A percentile compares a stretch with the other conserved stretches of the same genome.
Conservation (phyloP, 768 basidiomycete genomes). For the Mycena olivaceomarginata region DNA sequence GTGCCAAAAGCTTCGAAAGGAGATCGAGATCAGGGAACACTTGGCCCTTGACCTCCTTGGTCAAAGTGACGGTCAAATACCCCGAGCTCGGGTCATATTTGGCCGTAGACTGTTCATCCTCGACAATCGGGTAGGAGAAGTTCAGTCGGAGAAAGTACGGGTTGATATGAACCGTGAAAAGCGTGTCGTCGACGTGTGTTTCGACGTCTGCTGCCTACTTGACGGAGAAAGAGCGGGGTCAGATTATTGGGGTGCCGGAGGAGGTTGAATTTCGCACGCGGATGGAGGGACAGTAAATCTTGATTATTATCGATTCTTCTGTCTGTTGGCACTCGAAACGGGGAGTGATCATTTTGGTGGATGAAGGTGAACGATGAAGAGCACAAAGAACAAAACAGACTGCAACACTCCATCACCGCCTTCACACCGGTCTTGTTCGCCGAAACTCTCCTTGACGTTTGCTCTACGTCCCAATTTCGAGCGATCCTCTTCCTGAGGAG, state of each 20-base stretch:
- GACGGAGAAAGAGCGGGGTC: constrained; percentile 40
- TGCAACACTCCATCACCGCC: not conserved
- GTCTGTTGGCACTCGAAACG: constrained; percentile 84
- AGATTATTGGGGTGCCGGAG: constrained; percentile 32
- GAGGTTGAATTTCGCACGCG: constrained; percentile 66
- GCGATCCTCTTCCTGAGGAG: too few species aligned
- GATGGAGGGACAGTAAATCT: constrained; percentile 83
- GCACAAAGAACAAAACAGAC: not conserved
- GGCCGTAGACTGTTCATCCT: constrained; percentile 84
- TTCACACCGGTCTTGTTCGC: not conserved
- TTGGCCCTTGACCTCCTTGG: constrained; percentile 80
- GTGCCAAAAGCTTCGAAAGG: constrained; percentile 85
- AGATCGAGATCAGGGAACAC: constrained; percentile 88
- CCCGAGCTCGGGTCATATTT: constrained; percentile 87
- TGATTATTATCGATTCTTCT: constrained; percentile 70
- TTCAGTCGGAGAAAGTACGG: constrained; percentile 91
- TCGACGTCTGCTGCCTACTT: constrained; percentile 90
- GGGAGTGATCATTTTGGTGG: constrained; percentile 81
- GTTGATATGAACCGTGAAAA: constrained; percentile 85
- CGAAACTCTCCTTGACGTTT: not conserved
- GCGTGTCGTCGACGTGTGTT: constrained; percentile 82
- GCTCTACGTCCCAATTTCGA: too few species aligned
- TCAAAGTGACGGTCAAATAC: constrained; percentile 83
- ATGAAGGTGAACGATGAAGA: not conserved
- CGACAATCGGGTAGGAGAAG: constrained; percentile 79